Conservation (phyloP, 441 rosid genomes). For the Adansonia rubrostipa region DNA sequence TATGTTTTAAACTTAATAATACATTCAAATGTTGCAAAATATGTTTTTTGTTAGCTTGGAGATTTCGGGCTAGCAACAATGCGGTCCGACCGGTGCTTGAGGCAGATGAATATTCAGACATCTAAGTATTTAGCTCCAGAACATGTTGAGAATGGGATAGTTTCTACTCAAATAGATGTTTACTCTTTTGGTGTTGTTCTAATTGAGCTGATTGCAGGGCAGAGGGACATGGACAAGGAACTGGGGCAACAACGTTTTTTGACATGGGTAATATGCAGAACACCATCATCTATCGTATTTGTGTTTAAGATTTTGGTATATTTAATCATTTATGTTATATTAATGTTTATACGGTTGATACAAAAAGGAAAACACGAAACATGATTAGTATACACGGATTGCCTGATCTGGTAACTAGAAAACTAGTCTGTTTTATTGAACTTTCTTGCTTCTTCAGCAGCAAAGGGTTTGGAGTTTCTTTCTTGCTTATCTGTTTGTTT, state of each 20-base stretch:
- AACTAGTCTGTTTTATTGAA: no score
- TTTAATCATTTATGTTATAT: no score
- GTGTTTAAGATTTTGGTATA: no score
- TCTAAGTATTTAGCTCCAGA: slow-evolving; percentile 44
- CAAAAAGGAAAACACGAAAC: no score
- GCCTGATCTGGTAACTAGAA: no score
- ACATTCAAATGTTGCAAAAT: neutral
- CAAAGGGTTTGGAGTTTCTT: neutral
- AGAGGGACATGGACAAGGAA: slow-evolving; percentile 4
- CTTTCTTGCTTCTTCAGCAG: no score
- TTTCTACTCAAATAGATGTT: slow-evolving; percentile 43
- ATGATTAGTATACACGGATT: no score
- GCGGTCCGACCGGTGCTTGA: slow-evolving; percentile 21
- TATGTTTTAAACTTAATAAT: no score
- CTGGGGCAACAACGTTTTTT: slow-evolving; percentile 29
- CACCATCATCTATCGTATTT: neutral
- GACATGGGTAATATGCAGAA: slow-evolving; percentile 41
- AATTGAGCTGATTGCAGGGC: slow-evolving; percentile 49
- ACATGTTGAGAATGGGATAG: slow-evolving; percentile 28
- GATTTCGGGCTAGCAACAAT: slow-evolving; percentile 36
- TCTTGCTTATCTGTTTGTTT: neutral
- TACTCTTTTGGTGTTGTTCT: slow-evolving; percentile 49
- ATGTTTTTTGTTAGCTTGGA: slow-evolving; percentile 38
- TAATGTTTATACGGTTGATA: no score
- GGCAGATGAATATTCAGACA: slow-evolving; percentile 22